These are phyloP conservation scores for Pyricularia sp. DNA, from an alignment of 2,329 filamentous ascomycete genomes.

Conservation along the genomic window DNA sequence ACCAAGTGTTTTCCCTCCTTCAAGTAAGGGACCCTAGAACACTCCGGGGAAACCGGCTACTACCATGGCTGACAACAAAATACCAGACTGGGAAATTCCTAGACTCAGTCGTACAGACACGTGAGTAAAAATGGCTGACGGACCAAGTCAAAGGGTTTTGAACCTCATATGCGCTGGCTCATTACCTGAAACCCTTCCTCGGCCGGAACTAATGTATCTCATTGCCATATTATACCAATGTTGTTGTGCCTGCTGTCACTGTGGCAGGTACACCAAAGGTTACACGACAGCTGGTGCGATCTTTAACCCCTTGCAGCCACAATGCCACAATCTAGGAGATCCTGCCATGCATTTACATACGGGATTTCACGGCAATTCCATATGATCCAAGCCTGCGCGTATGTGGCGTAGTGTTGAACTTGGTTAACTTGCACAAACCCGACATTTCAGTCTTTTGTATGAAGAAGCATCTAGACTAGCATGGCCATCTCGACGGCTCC, in stretches of 20 bases:
- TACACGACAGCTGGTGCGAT: background rate
- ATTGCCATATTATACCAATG: background rate
- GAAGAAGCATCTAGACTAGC: background rate
- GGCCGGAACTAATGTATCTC: background rate
- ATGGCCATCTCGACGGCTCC: background rate
- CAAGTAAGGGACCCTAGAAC: background rate
- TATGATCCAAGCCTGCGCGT: background rate
- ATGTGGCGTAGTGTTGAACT: background rate
- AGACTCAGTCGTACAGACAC: background rate
- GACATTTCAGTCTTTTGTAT: background rate
- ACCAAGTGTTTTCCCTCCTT: background rate
- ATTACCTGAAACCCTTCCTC: background rate
- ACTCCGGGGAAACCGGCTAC: background rate
- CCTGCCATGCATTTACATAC: background rate
- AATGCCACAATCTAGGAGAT: background rate
- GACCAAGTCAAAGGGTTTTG: background rate
- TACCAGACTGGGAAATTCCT: background rate
- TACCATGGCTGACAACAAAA: background rate
- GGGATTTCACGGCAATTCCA: background rate
- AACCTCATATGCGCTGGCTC: background rate
- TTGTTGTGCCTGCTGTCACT: background rate
- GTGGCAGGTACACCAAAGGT: background rate
- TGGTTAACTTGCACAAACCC: background rate
- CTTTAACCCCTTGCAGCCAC: background rate
- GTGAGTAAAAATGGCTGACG: background rate